Evolutionary conservation across 371 early-diverging fungal genomes (phyloP), one percentile per base, ranked within the genome.

Genomic region (Actinomortierella wolfii): DNA sequence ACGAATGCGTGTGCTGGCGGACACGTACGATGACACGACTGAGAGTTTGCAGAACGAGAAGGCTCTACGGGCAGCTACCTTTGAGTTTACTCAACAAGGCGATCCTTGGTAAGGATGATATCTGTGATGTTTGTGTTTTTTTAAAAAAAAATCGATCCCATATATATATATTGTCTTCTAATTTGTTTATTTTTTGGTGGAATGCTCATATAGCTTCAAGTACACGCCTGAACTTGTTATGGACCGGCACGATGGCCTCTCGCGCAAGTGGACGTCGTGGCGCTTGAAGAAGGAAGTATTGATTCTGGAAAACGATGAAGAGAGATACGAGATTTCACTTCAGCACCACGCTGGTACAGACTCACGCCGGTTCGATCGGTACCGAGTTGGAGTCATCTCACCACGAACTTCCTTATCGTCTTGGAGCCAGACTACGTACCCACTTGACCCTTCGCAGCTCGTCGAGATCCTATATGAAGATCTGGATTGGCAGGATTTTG

Each of bases 101-200:
- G 77, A 76, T 26, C 76, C 84, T 50, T 82, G 84, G 84, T 83
- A 76, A 40, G 59, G n/a, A n/a, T n/a, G n/a, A n/a, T n/a, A n/a
- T n/a, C 53, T 34, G 46, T 47, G 20, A 5, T 1, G 8, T 41
- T 13, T 21, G 42, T 24, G 9, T 13, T 29, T 14, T 29, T 17
- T 25, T 34, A 25, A 15, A 15, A 49, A 21, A 2, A 3, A 34
- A 4, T 34, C 4, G n/a, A 45, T 20, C 7, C 21, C 20, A 41
- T 48, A 18, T 28, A 41, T 41, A 17, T n/a, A n/a, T n/a, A n/a
- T n/a, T n/a, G n/a, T n/a, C n/a, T n/a, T n/a, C n/a, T n/a, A n/a
- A n/a, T n/a, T n/a, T n/a, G n/a, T n/a, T n/a, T n/a, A n/a, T n/a
- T n/a, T n/a, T n/a, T n/a, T n/a, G n/a, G n/a, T n/a, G n/a, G n/a